A percentile compares a stretch with the other conserved stretches of the same genome.
Evolutionary conservation across 306 rosid species (phyloP).

Genomic region (Myrica gale): DNA sequence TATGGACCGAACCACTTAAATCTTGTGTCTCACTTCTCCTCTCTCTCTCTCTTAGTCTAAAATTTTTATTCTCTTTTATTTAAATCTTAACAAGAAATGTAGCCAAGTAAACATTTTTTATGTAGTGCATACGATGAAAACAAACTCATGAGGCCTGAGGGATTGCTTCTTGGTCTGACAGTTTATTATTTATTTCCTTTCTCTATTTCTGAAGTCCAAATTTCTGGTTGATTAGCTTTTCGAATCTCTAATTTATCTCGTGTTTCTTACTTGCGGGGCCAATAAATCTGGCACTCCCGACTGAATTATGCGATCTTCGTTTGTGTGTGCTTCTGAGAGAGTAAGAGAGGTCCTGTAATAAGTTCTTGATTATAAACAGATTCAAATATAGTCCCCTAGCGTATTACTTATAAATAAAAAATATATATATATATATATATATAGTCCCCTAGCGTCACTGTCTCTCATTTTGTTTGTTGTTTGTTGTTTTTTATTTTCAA

Average conservation of each 20-base stretch:
- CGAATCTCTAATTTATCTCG: neutral
- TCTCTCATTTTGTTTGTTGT: no score
- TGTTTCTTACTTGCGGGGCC: neutral
- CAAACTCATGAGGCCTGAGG: constrained; percentile 2
- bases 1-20: no score
- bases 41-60: no score
- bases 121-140: neutral
- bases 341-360: neutral
- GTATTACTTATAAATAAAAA: no score
- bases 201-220: neutral
- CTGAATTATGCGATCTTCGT: neutral
- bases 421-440: no score
- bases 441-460: neutral
- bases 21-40: no score
- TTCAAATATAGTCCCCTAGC: neutral
- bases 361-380: neutral
- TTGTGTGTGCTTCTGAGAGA: neutral
- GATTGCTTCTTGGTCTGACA: neutral
- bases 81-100: no score
- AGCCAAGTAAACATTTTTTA: constrained; percentile 1
- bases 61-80: no score
- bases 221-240: neutral
- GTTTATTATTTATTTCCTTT: neutral
- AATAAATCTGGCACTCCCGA: neutral
- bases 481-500: no score